phyloP scores from a whole-genome alignment of 176 grass and related monocot species.

The Carex kokanica region DNA sequence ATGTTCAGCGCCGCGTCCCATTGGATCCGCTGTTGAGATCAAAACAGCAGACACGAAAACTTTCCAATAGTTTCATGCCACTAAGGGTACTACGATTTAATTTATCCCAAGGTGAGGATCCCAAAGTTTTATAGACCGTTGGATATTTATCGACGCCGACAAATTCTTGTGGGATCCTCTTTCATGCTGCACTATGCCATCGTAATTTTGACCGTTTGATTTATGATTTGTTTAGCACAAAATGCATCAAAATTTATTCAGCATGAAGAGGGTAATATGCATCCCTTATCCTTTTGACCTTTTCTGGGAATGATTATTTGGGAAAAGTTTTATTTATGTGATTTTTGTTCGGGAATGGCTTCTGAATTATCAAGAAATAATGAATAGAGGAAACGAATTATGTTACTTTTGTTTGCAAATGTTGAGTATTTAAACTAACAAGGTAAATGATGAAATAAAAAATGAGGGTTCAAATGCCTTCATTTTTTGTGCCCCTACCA shows the following conservation, averaged over 20 bases:
- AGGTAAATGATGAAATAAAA: background rate
- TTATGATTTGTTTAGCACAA: background rate
- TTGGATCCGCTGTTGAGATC: background rate
- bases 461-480: too few species aligned
- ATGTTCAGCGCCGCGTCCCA: slow-evolving; percentile 15
- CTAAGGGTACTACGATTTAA: background rate
- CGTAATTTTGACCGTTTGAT: background rate
- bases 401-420: background rate
- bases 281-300: background rate
- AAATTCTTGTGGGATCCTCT: background rate
- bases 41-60: background rate
- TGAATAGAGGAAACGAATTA: background rate
- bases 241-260: background rate
- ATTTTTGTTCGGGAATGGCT: background rate
- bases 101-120: too few species aligned
- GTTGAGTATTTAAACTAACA: background rate
- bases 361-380: background rate
- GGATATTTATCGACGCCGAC: background rate
- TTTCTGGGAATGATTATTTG: background rate
- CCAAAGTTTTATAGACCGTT: background rate
- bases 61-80: background rate
- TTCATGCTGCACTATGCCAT: background rate
- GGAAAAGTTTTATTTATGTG: background rate
- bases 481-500: too few species aligned
- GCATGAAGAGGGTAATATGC: too few species aligned